Evolutionary conservation across 2,329 filamentous ascomycete genomes (phyloP).

Genomic region (Ophioceras dolichostomum): DNA sequence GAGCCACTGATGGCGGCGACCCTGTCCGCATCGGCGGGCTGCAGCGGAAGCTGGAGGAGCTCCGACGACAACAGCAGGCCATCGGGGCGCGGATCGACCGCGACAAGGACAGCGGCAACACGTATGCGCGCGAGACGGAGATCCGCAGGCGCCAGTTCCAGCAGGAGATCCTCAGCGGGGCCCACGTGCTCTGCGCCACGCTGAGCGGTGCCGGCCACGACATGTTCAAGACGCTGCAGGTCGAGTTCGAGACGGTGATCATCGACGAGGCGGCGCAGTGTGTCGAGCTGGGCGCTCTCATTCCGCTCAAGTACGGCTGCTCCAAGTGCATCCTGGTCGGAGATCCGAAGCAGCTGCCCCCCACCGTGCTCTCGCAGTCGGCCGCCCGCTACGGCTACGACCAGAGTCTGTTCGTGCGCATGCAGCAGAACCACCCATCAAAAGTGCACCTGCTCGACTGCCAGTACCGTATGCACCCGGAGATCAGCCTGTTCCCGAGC

Average conservation of each 20-base stretch:
- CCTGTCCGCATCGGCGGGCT: conserved; percentile 38
- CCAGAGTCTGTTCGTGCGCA: conserved; percentile 94
- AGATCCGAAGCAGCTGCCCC: conserved; percentile 93
- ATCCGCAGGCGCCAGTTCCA: conserved; percentile 74
- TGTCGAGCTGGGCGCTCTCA: conserved; percentile 90
- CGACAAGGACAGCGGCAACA: conserved; percentile 75
- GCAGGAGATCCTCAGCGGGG: conserved; percentile 79
- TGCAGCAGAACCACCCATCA: conserved; percentile 84
- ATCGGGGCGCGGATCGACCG: conserved; percentile 79
- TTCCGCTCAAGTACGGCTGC: conserved; percentile 94
- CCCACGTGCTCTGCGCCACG: conserved; percentile 89
- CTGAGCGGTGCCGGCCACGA: conserved; percentile 94
- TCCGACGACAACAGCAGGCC: conserved; percentile 57
- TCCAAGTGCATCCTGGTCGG: conserved; percentile 94
- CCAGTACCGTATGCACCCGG: conserved; percentile 98
- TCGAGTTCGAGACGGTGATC: conserved; percentile 97
- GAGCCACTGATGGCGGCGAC: too few species aligned
- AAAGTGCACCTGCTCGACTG: conserved; percentile 92
- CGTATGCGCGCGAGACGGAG: conserved; percentile 71
- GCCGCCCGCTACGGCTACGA: conserved; percentile 91
- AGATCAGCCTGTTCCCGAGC: conserved; percentile 87
- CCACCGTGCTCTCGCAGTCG: conserved; percentile 88
- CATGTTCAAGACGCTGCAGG: conserved; percentile 87
- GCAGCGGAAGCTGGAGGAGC: conserved; percentile 62
- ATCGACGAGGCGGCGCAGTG: conserved; percentile 98